phyloP scores from a whole-genome alignment of 2,329 filamentous ascomycete genomes.

The Penicillium sp. region DNA sequence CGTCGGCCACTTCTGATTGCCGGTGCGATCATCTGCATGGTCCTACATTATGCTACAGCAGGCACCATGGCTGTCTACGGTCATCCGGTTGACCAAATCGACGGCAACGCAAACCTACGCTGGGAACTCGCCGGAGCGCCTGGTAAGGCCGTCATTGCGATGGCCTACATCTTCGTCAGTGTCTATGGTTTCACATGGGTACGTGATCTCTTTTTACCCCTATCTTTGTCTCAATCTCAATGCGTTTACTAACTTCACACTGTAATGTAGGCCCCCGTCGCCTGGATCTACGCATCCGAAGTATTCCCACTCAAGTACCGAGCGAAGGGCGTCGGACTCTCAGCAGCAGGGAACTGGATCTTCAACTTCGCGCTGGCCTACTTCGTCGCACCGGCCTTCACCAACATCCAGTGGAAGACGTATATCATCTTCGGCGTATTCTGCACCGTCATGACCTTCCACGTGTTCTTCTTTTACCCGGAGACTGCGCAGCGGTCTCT shows the following conservation, averaged over 20 bases:
- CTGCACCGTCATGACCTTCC: constrained; percentile 70
- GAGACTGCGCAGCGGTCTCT: constrained; percentile 74
- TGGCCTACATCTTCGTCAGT: constrained; percentile 60
- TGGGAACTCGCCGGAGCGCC: constrained; percentile 56
- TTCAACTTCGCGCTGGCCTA: constrained; percentile 62
- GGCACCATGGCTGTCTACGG: constrained; percentile 58
- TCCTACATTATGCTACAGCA: constrained; percentile 59
- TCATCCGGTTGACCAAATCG: constrained; percentile 50
- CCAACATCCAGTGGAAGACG: constrained; percentile 63
- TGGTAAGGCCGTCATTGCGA: constrained; percentile 66
- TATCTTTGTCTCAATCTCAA: no score
- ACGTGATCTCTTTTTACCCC: constrained; percentile 28
- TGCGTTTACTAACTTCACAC: neutral
- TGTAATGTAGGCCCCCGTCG: constrained; percentile 56
- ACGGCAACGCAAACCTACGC: constrained; percentile 51
- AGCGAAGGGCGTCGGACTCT: constrained; percentile 66
- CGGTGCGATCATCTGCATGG: constrained; percentile 53
- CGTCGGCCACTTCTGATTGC: constrained; percentile 54
- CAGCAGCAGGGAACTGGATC: constrained; percentile 67
- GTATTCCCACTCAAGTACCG: constrained; percentile 69
- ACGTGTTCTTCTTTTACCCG: constrained; percentile 70
- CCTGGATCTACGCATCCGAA: constrained; percentile 65
- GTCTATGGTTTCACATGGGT: constrained; percentile 45
- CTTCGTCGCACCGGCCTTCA: constrained; percentile 64
- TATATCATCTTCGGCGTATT: constrained; percentile 81